These are phyloP conservation scores for Fennellomyces sp. DNA, from an alignment of 371 early-diverging fungal genomes.

Conservation along the genomic window DNA sequence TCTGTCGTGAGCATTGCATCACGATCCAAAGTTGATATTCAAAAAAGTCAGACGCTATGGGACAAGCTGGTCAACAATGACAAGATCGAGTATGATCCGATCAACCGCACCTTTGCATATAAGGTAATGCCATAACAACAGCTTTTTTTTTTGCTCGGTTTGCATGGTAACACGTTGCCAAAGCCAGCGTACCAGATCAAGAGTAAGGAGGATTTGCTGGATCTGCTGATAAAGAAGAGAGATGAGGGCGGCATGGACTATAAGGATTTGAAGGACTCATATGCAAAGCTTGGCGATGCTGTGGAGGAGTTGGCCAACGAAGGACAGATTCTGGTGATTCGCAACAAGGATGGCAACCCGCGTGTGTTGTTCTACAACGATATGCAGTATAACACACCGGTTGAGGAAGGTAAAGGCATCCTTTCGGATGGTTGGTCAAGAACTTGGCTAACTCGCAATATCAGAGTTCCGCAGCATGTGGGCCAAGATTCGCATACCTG, in stretches of 20 bases:
- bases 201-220: constrained; percentile 74
- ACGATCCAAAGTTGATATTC: constrained; percentile 63
- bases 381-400: constrained; percentile 59
- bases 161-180: background rate
- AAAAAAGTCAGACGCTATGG: constrained; percentile 57
- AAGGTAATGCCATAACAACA: constrained; percentile 41
- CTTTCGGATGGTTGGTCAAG: background rate
- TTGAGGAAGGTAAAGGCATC: constrained; percentile 57
- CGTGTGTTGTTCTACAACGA: constrained; percentile 77
- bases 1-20: constrained; percentile 65
- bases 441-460: background rate
- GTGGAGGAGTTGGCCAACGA: constrained; percentile 73
- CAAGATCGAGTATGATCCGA: constrained; percentile 66
- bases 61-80: constrained; percentile 63
- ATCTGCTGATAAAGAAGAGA: constrained; percentile 58
- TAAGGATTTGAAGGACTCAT: constrained; percentile 82
- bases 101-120: constrained; percentile 67
- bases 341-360: constrained; percentile 79
- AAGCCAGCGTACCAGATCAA: constrained; percentile 81
- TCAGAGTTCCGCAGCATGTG: constrained; percentile 77
- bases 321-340: constrained; percentile 72
- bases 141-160: background rate
- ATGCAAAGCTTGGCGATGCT: constrained; percentile 68
- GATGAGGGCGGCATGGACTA: constrained; percentile 78
- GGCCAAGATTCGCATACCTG: constrained; percentile 73